Evolutionary conservation across 768 basidiomycete genomes (phyloP), one percentile per base, ranked within the genome.

Genomic region (Psilocybe tampanensis): DNA sequence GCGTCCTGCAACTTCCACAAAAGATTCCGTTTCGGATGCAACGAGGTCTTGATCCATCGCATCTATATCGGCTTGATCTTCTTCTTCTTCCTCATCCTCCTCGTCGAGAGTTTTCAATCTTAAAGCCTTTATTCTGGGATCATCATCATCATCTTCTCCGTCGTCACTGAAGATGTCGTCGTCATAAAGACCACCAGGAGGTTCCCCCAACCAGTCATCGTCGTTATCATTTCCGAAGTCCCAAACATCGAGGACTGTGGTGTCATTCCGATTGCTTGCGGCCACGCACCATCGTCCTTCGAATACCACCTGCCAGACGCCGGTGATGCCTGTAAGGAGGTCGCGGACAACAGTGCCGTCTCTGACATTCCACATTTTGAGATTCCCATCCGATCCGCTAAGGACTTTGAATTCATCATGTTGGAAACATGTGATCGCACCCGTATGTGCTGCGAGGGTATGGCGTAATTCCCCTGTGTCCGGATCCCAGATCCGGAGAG

Each of bases 371-470:
- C 97, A 99, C 88, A 98, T 92, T 80, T 98, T 98, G 64, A 99
- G 80, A 56, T 92, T 94, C 15, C 97, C 97, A 64, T 98, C 97
- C 13, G 90, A 92, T 12, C 96, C 96, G 66, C 90, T 93, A 24
- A 99, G 81, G 44, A 98, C 93, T 69, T 97, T 98, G 79, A 92
- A 94, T 70, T 98, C 95, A 70, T 98, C 96, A 63, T 97, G 95
- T 72, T 96, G 94, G 81, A 98, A 98, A 75, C 96, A 99, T 17
- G 97, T 98, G 63, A 99, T 98, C n/a, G 96, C 95, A 19, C 95
- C 96, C 6, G 90, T 90, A 70, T 98, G 96, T 1, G 92, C 94
- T 3, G 89, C 87, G 26, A 99, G 83, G 0, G 89, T 87, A 62
- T 95, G 89, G 36, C 83, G 85, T 26, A 92, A 79, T 56, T 87